Evolutionary conservation across 495 filamentous ascomycete genomes (phyloP), one percentile per base, ranked within the genome.

Genomic region (Neurospora pannonica): DNA sequence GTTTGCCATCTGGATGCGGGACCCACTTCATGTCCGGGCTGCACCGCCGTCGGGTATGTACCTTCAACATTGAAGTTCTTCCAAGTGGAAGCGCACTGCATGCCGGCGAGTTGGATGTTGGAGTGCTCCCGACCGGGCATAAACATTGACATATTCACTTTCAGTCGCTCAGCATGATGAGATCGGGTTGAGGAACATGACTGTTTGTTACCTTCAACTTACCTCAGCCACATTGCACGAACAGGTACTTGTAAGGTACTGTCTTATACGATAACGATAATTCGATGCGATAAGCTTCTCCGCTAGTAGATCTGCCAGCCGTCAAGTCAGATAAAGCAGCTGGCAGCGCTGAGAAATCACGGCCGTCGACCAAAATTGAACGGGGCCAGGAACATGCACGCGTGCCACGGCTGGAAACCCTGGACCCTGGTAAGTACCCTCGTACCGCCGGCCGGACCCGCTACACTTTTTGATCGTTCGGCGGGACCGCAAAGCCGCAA

Each of bases 81-180:
- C 4, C 21, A 28, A 54, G 46, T 28, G 10, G 5, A 54, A 54
- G 46, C 46, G n/a, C n/a, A 54, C 21, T 24, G 46, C 10, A 54
- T 54, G 46, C 21, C 46, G 21, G 21, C 48, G 21, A 54, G 48
- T 54, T 54, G 21, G 21, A 28, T 54, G 48, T 28, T 28, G 21
- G n/a, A 48, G 46, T 24, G 46, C 46, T 48, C n/a, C n/a, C n/a
- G 46, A 21, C 19, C 46, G 46, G 46, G n/a, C 46, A 48, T 48
- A 48, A 21, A 54, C 21, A 54, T 54, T 15, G 4, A 24, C 1
- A n/a, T 37, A 2, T n/a, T 13, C 17, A 6, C 46, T 34, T 74
- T 24, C 74, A 76, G 74, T 71, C 34, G 74, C 28, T 38, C 72
- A 70, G 72, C 70, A 74, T 72, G 70, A 28, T 72, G 43, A 72